Evolutionary conservation across 1,284 basidiomycete genomes (phyloP).

Genomic region (Schizophyllum commune): DNA sequence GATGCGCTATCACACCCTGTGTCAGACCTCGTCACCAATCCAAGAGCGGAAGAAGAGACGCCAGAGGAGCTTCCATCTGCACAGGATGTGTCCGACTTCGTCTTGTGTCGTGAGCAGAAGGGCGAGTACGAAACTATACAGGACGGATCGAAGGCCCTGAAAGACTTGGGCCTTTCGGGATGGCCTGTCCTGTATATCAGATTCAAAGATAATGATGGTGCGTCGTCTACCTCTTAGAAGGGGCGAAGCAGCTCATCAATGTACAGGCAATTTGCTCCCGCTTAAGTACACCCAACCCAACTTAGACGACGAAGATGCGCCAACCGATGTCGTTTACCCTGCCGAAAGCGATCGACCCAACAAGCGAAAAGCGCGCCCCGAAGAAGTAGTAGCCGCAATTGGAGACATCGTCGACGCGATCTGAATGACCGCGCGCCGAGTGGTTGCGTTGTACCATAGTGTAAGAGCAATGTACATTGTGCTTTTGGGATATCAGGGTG

Average conservation of each 20-base stretch:
- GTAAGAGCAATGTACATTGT: background rate
- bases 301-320: slow-evolving; percentile 17
- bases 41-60: slow-evolving; percentile 18
- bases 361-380: slow-evolving; percentile 23
- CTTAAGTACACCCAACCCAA: slow-evolving; percentile 16
- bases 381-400: slow-evolving; percentile 3
- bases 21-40: background rate
- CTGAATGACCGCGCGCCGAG: background rate
- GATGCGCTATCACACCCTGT: slow-evolving; percentile 50
- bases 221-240: slow-evolving; percentile 19
- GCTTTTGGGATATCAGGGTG: background rate
- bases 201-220: slow-evolving; percentile 53
- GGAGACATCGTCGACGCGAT: background rate
- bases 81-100: slow-evolving; percentile 46
- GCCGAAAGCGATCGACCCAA: background rate
- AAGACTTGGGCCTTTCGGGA: slow-evolving; percentile 38
- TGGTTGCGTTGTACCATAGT: slow-evolving; percentile 6
- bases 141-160: slow-evolving; percentile 34
- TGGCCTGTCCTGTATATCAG: slow-evolving; percentile 64
- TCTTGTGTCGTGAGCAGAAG: slow-evolving; percentile 46
- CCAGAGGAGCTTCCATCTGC: slow-evolving; percentile 37
- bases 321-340: background rate
- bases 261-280: slow-evolving; percentile 7
- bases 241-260: slow-evolving; percentile 10
- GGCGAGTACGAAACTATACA: slow-evolving; percentile 46